A percentile compares a stretch with the other conserved stretches of the same genome.
Evolutionary conservation across 805 yeast species (phyloP).

Genomic region (Teunomyces lycoperdinae): DNA sequence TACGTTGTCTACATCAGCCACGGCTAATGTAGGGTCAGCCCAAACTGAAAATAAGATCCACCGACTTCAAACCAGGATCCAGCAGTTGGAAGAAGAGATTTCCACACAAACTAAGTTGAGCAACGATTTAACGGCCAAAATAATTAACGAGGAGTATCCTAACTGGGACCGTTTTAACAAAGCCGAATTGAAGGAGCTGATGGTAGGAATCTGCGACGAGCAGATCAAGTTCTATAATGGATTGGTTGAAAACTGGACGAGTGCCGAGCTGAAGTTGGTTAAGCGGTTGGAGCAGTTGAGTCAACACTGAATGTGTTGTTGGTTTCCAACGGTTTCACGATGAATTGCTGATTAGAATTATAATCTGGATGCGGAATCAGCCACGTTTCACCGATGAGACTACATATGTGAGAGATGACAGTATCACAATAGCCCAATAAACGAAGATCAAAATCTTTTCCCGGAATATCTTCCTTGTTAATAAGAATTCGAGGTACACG

Average conservation of each 20-base stretch:
- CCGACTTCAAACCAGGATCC: constrained; percentile 41
- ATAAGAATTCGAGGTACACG: constrained; percentile 38
- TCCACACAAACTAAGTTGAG: constrained; percentile 43
- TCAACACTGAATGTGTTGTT: not conserved
- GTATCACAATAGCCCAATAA: constrained; percentile 42
- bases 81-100: constrained; percentile 46
- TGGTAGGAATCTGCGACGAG: constrained; percentile 70
- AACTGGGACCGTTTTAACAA: constrained; percentile 80
- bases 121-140: constrained; percentile 43
- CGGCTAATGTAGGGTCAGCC: constrained; percentile 38
- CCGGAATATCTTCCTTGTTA: constrained; percentile 36
- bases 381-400: constrained; percentile 28
- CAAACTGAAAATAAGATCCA: constrained; percentile 43
- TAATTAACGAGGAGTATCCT: constrained; percentile 50
- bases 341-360: not conserved
- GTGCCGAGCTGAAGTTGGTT: constrained; percentile 37
- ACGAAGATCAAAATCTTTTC: constrained; percentile 37
- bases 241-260: constrained; percentile 69
- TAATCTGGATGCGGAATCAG: constrained; percentile 15
- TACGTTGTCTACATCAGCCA: constrained; percentile 48
- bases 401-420: constrained; percentile 32
- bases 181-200: constrained; percentile 67
- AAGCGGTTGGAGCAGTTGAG: constrained; percentile 12
- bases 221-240: constrained; percentile 71
- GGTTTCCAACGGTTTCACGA: not conserved